These are phyloP conservation scores for Aegilops speltoides DNA, from an alignment of 176 grass and related monocot species.

Conservation along the genomic window DNA sequence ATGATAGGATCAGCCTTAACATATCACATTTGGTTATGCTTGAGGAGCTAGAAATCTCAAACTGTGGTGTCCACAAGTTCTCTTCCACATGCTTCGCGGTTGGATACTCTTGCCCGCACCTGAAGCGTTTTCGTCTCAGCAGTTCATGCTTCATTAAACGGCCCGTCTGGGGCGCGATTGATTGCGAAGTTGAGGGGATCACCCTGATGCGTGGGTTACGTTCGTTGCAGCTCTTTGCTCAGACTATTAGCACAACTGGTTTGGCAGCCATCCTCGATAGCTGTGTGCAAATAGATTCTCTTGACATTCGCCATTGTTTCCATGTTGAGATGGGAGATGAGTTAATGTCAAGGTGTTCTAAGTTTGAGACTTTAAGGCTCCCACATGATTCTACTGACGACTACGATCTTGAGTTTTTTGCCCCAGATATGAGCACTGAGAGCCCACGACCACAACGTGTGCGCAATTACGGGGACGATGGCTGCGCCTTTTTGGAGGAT, in stretches of 20 bases:
- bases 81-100: no score
- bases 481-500: no score
- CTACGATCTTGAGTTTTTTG: neutral
- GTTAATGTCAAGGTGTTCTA: neutral
- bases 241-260: neutral
- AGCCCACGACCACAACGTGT: no score
- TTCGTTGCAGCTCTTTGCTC: neutral
- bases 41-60: no score
- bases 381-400: neutral
- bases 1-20: no score
- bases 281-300: neutral
- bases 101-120: no score
- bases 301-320: neutral
- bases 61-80: no score
- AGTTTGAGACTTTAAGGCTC: neutral
- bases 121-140: neutral
- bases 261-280: neutral
- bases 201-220: neutral
- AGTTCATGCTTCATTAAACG: neutral
- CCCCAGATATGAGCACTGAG: no score
- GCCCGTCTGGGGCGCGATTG: neutral
- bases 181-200: neutral
- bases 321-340: neutral
- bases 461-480: no score
- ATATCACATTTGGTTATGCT: no score